Percentiles rank a stretch among this genome's conserved stretches.
phyloP scores from a whole-genome alignment of 148 eudicot species.

The Pharnaceum exiguum region DNA sequence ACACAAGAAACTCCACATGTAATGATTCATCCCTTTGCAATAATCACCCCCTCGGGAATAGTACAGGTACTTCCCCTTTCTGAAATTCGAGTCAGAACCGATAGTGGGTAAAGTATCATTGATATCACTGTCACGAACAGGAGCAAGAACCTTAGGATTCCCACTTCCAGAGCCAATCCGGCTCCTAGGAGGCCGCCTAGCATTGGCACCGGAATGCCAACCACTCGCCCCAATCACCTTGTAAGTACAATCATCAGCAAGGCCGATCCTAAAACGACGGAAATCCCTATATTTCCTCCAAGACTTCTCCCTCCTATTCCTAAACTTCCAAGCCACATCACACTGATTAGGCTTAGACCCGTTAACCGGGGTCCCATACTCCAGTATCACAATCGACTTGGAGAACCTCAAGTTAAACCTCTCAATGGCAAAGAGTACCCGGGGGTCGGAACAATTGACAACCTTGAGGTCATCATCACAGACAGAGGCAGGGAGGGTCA shows the following conservation, averaged over 20 bases:
- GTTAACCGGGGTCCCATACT: conserved; percentile 61
- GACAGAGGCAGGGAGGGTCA: conserved; percentile 25
- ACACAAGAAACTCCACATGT: conserved; percentile 90
- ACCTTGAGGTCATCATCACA: conserved; percentile 34
- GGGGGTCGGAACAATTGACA: conserved; percentile 81
- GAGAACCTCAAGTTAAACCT: conserved; percentile 65
- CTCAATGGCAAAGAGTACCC: conserved; percentile 63
- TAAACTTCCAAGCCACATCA: conserved; percentile 88
- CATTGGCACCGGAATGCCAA: conserved; percentile 91
- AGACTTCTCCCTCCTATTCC: conserved; percentile 82
- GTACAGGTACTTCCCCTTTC: conserved; percentile 75
- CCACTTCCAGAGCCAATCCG: conserved; percentile 23
- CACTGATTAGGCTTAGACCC: conserved; percentile 69
- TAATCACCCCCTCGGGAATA: conserved; percentile 96
- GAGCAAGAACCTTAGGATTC: conserved; percentile 26
- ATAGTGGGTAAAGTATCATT: conserved; percentile 76
- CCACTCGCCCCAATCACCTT: conserved; percentile 61
- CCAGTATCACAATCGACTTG: conserved; percentile 64
- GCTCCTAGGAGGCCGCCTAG: conserved; percentile 64
- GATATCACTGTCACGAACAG: conserved; percentile 57
- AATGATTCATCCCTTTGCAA: conserved; percentile 94
- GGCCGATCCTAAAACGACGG: conserved; percentile 68
- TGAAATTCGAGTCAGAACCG: conserved; percentile 49
- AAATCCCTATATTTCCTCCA: conserved; percentile 94
- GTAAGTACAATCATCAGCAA: conserved; percentile 55